Evolutionary conservation across 129 eudicot genomes (phyloP).

Genomic region (Dittrichia graveolens): DNA sequence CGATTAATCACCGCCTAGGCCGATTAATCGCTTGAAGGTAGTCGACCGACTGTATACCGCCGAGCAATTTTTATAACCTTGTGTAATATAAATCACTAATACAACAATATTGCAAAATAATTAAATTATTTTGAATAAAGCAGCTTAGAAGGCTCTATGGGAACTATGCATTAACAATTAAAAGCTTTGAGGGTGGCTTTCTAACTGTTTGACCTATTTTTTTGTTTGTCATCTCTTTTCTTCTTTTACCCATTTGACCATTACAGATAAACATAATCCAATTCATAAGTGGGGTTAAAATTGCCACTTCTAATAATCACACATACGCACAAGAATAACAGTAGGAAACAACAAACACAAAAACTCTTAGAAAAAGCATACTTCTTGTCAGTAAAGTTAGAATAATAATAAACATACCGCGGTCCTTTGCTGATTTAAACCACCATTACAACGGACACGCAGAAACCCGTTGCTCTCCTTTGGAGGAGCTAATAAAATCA

Average conservation of each 20-base stretch:
- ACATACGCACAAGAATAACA: background rate
- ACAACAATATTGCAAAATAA: background rate
- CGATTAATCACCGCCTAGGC: too few relatives aligned
- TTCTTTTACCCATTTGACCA: too few relatives aligned
- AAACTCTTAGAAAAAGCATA: too few relatives aligned
- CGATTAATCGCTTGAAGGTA: too few relatives aligned
- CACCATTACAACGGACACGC: slow-evolving; percentile 98
- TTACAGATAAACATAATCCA: background rate
- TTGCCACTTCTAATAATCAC: background rate
- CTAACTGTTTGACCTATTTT: too few relatives aligned
- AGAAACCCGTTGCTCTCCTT: slow-evolving; percentile 76
- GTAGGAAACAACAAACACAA: slow-evolving; percentile 2
- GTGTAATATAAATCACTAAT: background rate
- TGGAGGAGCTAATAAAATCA: slow-evolving; percentile 77
- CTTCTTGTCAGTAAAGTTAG: background rate
- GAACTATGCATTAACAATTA: too few relatives aligned
- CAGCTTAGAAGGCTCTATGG: background rate
- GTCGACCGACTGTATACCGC: too few relatives aligned
- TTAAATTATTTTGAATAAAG: background rate
- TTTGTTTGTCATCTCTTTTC: too few relatives aligned
- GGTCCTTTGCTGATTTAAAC: slow-evolving; percentile 90
- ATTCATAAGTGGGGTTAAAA: background rate
- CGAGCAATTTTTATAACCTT: too few relatives aligned
- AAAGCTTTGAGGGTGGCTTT: too few relatives aligned
- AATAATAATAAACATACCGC: slow-evolving; percentile 61